Evolutionary conservation across 371 early-diverging fungal species (phyloP), one percentile per base, ranked within the genome.

Genomic region (Actinomucor elegans): DNA sequence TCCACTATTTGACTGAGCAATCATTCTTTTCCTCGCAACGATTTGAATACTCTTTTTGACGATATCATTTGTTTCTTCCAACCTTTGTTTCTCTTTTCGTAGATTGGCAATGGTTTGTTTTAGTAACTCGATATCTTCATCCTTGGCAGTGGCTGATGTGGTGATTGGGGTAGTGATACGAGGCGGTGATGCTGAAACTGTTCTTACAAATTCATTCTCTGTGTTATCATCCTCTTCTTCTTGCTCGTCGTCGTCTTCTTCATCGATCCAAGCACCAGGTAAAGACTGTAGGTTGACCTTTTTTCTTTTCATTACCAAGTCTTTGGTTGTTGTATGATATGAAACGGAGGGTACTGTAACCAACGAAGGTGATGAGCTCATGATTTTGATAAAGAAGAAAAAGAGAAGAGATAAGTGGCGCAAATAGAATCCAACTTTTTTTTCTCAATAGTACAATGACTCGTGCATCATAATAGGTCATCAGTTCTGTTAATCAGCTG

Each of bases 181-280:
- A 27, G 45, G 47, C 9, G 48, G 43, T n/a, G 32, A 17, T 9
- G 37, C 32, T 23, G 42, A 41, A 6, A 41, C 38, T 21, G 27
- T 41, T 26, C 21, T 48, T 12, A 18, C 24, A 26, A 48, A 34
- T 15, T 27, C 24, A 21, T 23, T 21, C 24, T 34, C 23, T 8
- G 17, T 18, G 26, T 33, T 41, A 1, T 52, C 50, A 32, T 47
- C 42, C 20, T 35, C 42, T 34, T 44, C 47, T 8, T 63, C 58
- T n/a, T 44, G 48, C n/a, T 57, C 50, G 8, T 52, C 38, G 18
- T 46, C 24, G 5, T 26, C 26, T 45, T 41, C 23, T 27, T 61
- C 59, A 5, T 72, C 66, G 5, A 69, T 52, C 73, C 73, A 73
- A 11, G 73, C 67, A 27, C 73, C 73, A 36, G 73, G 73, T 27